A percentile compares a stretch with the other conserved stretches of the same genome.
phyloP scores from a whole-genome alignment of 75 land plant genomes.

The Larix kaempferi region DNA sequence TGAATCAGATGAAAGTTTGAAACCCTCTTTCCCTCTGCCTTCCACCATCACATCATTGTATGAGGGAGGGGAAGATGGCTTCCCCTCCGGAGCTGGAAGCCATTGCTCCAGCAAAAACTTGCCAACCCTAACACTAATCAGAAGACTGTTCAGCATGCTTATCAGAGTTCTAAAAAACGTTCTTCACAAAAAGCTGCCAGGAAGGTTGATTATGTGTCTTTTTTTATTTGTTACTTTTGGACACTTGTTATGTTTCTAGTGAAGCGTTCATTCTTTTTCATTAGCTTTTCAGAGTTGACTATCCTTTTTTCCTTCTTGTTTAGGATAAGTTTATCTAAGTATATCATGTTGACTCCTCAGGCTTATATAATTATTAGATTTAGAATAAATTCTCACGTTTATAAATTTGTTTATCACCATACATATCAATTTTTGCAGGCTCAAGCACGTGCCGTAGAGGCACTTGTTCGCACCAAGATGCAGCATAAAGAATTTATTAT shows the following conservation, averaged over 20 bases:
- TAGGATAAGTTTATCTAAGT: neutral
- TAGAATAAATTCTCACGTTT: neutral
- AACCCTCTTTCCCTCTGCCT: too few relatives aligned
- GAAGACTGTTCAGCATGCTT: too few relatives aligned
- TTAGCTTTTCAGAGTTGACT: neutral
- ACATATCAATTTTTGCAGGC: conserved; percentile 31
- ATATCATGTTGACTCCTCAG: neutral
- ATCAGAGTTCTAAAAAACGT: too few relatives aligned
- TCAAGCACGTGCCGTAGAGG: conserved; percentile 96
- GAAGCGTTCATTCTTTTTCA: neutral
- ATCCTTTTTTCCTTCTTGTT: neutral
- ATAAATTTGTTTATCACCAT: neutral
- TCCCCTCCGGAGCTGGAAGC: too few relatives aligned
- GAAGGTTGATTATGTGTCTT: too few relatives aligned
- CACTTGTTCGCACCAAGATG: conserved; percentile 89
- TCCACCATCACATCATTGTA: too few relatives aligned
- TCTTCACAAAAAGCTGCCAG: too few relatives aligned
- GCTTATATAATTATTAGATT: too few relatives aligned
- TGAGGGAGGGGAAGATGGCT: too few relatives aligned
- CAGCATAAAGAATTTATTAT: conserved; percentile 94
- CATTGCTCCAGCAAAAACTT: too few relatives aligned
- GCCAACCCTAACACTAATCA: too few relatives aligned
- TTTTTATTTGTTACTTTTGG: neutral
- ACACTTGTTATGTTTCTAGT: neutral
- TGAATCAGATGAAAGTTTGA: too few relatives aligned